A percentile compares a stretch with the other conserved stretches of the same genome.
phyloP scores from a whole-genome alignment of 2,329 filamentous ascomycete genomes.

The Ceratocystiopsis minuta region DNA sequence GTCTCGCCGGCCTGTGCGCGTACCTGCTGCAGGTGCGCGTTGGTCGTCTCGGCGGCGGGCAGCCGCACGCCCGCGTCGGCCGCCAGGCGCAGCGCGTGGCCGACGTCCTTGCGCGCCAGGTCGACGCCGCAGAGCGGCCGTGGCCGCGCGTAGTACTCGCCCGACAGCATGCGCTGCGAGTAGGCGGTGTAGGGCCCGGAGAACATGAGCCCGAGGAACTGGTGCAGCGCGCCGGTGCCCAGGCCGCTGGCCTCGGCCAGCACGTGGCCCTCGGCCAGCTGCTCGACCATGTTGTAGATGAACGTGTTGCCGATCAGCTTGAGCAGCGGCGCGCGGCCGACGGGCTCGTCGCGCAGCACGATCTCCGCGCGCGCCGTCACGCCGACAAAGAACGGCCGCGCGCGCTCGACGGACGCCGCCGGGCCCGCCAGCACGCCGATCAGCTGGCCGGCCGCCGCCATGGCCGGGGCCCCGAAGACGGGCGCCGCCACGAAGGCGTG shows the following conservation, averaged over 20 bases:
- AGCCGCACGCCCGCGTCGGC: slow-evolving; percentile 42
- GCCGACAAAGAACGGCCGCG: slow-evolving; percentile 52
- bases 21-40: slow-evolving; percentile 50
- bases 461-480: slow-evolving; percentile 54
- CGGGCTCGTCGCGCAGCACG: slow-evolving; percentile 50
- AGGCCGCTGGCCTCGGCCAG: slow-evolving; percentile 67
- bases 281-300: slow-evolving; percentile 64
- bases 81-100: slow-evolving; percentile 55
- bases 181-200: slow-evolving; percentile 62
- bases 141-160: slow-evolving; percentile 59
- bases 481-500: slow-evolving; percentile 55
- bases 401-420: slow-evolving; percentile 37
- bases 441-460: slow-evolving; percentile 53
- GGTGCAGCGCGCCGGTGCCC: slow-evolving; percentile 49
- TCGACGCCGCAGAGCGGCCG: slow-evolving; percentile 73
- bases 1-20: slow-evolving; percentile 47
- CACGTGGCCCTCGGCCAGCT: slow-evolving; percentile 60
- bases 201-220: slow-evolving; percentile 56
- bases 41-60: slow-evolving; percentile 46
- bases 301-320: slow-evolving; percentile 83
- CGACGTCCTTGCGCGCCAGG: slow-evolving; percentile 64
- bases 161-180: slow-evolving; percentile 51
- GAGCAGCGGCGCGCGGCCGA: slow-evolving; percentile 49
- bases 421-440: slow-evolving; percentile 58
- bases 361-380: slow-evolving; percentile 54